phyloP scores from a whole-genome alignment of 495 filamentous ascomycete genomes.

The Achaetomiella virescens region DNA sequence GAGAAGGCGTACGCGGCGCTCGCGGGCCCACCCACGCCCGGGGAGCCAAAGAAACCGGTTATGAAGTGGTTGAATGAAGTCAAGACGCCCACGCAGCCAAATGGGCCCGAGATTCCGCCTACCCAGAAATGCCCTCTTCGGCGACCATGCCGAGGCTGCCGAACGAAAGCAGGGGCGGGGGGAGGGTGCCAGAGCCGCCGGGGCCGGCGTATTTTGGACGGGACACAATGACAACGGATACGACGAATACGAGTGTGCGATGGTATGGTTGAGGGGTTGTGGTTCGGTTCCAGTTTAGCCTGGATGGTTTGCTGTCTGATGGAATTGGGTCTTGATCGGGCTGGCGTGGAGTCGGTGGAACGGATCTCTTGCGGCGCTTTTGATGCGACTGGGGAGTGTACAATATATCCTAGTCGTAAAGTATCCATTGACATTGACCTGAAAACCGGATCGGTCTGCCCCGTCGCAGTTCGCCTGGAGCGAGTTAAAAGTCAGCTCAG shows the following conservation, averaged over 20 bases:
- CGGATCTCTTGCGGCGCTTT: too few species aligned
- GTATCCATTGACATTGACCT: too few species aligned
- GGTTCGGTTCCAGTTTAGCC: not conserved
- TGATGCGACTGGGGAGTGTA: not conserved
- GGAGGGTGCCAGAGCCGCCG: constrained; percentile 7
- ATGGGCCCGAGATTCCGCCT: constrained; percentile 15
- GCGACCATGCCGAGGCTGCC: constrained; percentile 6
- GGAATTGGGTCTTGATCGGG: not conserved
- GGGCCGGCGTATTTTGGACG: constrained; percentile 9
- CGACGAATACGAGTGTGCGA: constrained; percentile 8
- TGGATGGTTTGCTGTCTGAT: not conserved
- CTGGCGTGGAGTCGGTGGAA: not conserved
- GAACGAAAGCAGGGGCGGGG: not conserved
- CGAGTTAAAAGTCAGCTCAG: not conserved
- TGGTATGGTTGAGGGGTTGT: constrained; percentile 9
- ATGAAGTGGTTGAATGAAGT: constrained; percentile 17
- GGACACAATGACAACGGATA: constrained; percentile 21
- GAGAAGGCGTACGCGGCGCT: constrained; percentile 19
- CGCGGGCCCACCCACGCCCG: constrained; percentile 13
- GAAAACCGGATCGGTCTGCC: too few species aligned
- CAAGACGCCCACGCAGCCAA: constrained; percentile 15
- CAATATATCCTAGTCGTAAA: not conserved
- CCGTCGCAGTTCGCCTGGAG: too few species aligned
- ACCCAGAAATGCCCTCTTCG: not conserved
- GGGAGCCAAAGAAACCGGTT: constrained; percentile 11